A percentile compares a stretch with the other conserved stretches of the same genome.
These are phyloP conservation scores for Gnaphalium uliginosum DNA, from an alignment of 129 eudicot genomes.

Conservation along the genomic window DNA sequence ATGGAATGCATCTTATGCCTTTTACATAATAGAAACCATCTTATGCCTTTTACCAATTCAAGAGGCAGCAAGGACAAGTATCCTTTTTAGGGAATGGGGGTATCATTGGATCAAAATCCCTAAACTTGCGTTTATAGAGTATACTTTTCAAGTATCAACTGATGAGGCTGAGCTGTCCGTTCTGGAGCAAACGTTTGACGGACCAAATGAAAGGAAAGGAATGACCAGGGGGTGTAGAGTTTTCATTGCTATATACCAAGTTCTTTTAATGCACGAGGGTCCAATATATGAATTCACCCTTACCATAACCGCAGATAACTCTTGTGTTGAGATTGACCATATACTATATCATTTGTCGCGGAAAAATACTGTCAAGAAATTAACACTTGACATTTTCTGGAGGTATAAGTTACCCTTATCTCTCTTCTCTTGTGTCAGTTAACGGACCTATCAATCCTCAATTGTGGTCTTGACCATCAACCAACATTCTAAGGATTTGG, in stretches of 20 bases:
- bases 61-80: neutral
- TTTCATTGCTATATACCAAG: slow-evolving; percentile 3
- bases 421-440: slow-evolving; percentile 14
- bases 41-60: slow-evolving; percentile 1
- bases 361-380: slow-evolving; percentile 10
- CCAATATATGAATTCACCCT: slow-evolving; percentile 2
- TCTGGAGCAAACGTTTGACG: neutral
- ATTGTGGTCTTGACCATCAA: neutral
- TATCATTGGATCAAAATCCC: slow-evolving; percentile 7
- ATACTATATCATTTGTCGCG: neutral
- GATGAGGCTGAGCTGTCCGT: neutral
- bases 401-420: neutral
- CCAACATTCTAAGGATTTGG: slow-evolving; percentile 8
- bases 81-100: neutral
- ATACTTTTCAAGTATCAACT: neutral
- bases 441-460: neutral
- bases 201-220: neutral
- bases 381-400: neutral
- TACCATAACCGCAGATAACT: too few relatives aligned
- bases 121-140: neutral
- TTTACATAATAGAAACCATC: neutral
- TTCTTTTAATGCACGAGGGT: slow-evolving; percentile 13
- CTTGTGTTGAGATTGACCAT: too few relatives aligned
- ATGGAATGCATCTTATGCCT: neutral
- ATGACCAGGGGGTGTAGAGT: neutral